Evolutionary conservation across 2,329 filamentous ascomycete genomes (phyloP).

Genomic region (Fusarium mangiferae): DNA sequence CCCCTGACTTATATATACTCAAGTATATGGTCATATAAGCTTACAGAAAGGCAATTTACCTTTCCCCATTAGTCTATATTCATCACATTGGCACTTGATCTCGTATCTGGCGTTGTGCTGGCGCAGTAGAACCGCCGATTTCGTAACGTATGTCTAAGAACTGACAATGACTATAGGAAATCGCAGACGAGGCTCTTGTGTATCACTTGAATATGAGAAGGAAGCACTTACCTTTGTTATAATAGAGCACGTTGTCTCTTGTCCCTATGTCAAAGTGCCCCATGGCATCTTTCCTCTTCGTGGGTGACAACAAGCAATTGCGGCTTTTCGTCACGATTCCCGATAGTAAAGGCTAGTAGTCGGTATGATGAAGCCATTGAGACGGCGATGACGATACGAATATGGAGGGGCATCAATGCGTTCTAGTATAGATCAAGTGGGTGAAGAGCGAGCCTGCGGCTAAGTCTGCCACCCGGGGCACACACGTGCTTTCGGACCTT

Average conservation of each 20-base stretch:
- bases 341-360: not conserved
- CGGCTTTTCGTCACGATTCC: not conserved
- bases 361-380: not conserved
- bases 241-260: not conserved
- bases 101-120: not conserved
- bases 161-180: not conserved
- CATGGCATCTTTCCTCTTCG: not conserved
- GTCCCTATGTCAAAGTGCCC: not conserved
- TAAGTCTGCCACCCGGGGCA: not conserved
- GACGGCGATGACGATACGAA: not conserved
- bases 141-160: not conserved
- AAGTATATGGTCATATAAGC: too few species aligned
- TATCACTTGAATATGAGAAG: too few species aligned
- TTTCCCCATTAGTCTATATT: not conserved
- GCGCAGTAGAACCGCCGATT: too few species aligned
- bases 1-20: not conserved
- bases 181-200: not conserved
- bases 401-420: too few species aligned
- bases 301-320: not conserved
- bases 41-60: fast-evolving
- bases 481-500: not conserved
- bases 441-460: not conserved
- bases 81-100: too few species aligned
- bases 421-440: not conserved
- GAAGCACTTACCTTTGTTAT: not conserved